Evolutionary conservation across 2,329 filamentous ascomycete genomes (phyloP), one percentile per base, ranked within the genome.

Genomic region (Graphilbum sp.): DNA sequence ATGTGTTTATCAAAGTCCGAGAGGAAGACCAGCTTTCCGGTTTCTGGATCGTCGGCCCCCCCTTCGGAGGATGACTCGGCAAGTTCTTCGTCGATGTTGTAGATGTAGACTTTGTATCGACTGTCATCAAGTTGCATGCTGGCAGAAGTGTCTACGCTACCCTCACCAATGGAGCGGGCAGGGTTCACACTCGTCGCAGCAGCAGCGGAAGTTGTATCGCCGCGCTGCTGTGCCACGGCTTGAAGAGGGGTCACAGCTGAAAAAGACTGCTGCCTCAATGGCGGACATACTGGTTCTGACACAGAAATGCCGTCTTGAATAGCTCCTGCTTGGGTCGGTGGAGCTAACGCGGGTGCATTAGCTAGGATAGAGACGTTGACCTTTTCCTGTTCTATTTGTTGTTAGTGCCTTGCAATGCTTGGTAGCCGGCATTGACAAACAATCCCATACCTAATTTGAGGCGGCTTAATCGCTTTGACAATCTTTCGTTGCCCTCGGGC

Each of bases 11-110:
- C 79, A 39, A 96, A 81, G 53, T 92, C 83, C 0, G 85, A 77
- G 1, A 93, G 68, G 61, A 95, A 86, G 52, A 87, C 67, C 34
- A 92, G 69, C 46, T 64, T 69, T 47, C 70, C 68, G 18, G 71
- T 64, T 43, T 13, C 32, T 13, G 20, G 21, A 12, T 29, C 18
- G 5, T 15, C 30, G 4, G 19, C 11, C 18, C 18, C 24, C 2
- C 16, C 2, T 8, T 17, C 21, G 13, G 20, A 25, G 4, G 20
- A 17, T n/a, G 16, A 12, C 16, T 16, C 30, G 13, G 79, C 78
- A 24, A 96, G 70, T 59, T 96, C 88, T 49, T 80, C 80, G 53
- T 93, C 86, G 10, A 98, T 66, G 57, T 92, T 77, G 63, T 87
- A 79, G 49, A 98, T 86, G 65, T 90, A 95, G 43, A 95, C 75